Conservation (phyloP, 2,329 filamentous ascomycete species). For the Aspergillus transmontanensis region DNA sequence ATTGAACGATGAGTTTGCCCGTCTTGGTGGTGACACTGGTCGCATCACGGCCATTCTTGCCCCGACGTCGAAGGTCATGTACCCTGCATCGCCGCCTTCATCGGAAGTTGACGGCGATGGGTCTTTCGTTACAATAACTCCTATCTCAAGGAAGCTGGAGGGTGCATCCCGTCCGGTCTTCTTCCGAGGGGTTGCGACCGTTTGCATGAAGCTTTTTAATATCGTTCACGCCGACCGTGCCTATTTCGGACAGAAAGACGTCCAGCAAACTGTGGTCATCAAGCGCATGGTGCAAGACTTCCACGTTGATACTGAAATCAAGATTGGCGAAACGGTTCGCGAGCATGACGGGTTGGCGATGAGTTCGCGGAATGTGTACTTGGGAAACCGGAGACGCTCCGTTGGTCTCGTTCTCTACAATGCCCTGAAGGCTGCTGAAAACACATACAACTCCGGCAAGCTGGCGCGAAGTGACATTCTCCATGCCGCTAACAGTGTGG, state of each 20-base stretch:
- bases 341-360: slow-evolving; percentile 83
- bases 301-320: slow-evolving; percentile 72
- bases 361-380: slow-evolving; percentile 91
- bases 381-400: slow-evolving; percentile 72
- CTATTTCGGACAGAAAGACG: slow-evolving; percentile 97
- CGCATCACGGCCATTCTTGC: slow-evolving; percentile 83
- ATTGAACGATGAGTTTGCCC: slow-evolving; percentile 74
- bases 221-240: slow-evolving; percentile 76
- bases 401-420: slow-evolving; percentile 72
- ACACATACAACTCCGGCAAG: slow-evolving; percentile 60
- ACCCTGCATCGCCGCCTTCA: slow-evolving; percentile 76
- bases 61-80: slow-evolving; percentile 81
- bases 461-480: slow-evolving; percentile 68
- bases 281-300: slow-evolving; percentile 86
- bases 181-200: slow-evolving; percentile 92
- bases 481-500: slow-evolving; percentile 66
- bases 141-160: slow-evolving; percentile 78
- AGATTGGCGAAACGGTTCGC: slow-evolving; percentile 73
- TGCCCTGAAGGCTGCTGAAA: slow-evolving; percentile 71
- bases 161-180: slow-evolving; percentile 87
- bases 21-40: slow-evolving; percentile 56
- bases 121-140: slow-evolving; percentile 89
- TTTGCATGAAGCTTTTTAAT: slow-evolving; percentile 93
- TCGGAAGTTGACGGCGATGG: slow-evolving; percentile 75
- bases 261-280: slow-evolving; percentile 93